phyloP scores from a whole-genome alignment of 352 stramenopile species.

The Pythium vanterpoolii region DNA sequence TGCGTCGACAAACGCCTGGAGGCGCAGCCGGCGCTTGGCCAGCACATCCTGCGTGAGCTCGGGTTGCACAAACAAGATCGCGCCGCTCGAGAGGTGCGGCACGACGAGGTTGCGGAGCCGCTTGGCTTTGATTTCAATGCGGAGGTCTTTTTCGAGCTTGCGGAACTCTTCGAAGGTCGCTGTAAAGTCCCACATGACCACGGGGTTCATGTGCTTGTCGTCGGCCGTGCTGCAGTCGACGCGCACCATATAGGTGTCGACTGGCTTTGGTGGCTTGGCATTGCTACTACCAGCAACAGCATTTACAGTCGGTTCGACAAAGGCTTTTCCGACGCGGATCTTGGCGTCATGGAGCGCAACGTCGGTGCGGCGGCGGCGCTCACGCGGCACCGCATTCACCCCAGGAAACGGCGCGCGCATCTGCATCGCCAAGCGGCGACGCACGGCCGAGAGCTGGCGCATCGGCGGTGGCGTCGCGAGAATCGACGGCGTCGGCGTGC shows the following conservation, averaged over 20 bases:
- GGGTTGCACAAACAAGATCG: conserved; percentile 63
- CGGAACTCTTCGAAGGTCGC: conserved; percentile 78
- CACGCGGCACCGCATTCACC: conserved; percentile 53
- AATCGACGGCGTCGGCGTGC: not conserved
- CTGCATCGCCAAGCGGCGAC: conserved; percentile 41
- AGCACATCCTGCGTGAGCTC: conserved; percentile 69
- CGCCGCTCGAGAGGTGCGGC: conserved; percentile 61
- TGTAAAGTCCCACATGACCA: conserved; percentile 83
- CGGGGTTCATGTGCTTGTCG: conserved; percentile 84
- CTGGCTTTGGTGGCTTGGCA: conserved; percentile 29
- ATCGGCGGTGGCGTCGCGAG: not conserved
- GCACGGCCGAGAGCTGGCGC: conserved; percentile 25
- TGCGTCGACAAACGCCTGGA: conserved; percentile 66
- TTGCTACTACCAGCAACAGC: not conserved
- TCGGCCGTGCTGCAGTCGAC: conserved; percentile 52
- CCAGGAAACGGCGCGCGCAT: conserved; percentile 35
- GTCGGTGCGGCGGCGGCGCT: conserved; percentile 51
- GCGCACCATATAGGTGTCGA: conserved; percentile 74
- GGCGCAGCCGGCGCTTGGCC: conserved; percentile 41
- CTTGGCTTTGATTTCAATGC: conserved; percentile 61
- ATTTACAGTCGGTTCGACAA: conserved; percentile 31
- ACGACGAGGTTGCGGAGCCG: conserved; percentile 42
- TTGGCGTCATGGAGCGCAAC: conserved; percentile 48
- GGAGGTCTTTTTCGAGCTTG: conserved; percentile 61
- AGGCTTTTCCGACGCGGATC: conserved; percentile 79